A percentile compares a stretch with the other conserved stretches of the same genome.
Evolutionary conservation across 345 rosid genomes (phyloP).

Genomic region (Citrus mangshanensis): DNA sequence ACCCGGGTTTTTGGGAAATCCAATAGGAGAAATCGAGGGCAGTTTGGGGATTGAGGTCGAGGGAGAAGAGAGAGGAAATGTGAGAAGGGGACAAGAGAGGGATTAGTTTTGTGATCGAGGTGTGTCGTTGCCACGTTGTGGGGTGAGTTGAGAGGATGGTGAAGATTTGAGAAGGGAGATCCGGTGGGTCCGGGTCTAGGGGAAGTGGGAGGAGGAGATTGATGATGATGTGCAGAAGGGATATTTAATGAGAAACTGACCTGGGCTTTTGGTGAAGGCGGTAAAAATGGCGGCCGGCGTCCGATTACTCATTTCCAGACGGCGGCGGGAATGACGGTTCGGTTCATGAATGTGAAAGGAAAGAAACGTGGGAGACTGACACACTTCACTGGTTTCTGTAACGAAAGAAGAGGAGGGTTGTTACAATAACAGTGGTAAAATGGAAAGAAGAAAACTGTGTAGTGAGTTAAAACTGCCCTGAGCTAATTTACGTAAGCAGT

Average conservation of each 20-base stretch:
- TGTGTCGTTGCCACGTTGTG: slow-evolving; percentile 49
- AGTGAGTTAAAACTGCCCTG: too few species aligned
- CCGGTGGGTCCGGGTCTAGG: slow-evolving; percentile 22
- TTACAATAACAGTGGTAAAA: background rate
- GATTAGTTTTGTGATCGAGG: slow-evolving; percentile 34
- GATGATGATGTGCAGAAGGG: slow-evolving; percentile 16
- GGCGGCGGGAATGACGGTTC: slow-evolving; percentile 4
- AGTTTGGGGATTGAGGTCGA: slow-evolving; percentile 42
- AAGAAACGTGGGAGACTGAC: too few species aligned
- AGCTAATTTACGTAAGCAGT: too few species aligned
- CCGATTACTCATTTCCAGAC: slow-evolving; percentile 23
- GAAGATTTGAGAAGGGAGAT: slow-evolving; percentile 37
- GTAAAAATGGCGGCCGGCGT: slow-evolving; percentile 4
- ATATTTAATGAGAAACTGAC: slow-evolving; percentile 12
- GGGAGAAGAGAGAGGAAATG: slow-evolving; percentile 41
- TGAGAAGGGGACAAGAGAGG: slow-evolving; percentile 45
- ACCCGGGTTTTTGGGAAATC: slow-evolving; percentile 42
- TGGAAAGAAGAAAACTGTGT: too few species aligned
- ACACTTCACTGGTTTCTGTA: background rate
- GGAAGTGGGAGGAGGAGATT: slow-evolving; percentile 15
- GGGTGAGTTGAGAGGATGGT: slow-evolving; percentile 46
- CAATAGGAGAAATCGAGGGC: slow-evolving; percentile 57
- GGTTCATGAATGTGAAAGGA: background rate
- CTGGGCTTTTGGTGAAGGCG: background rate
- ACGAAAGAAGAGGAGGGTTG: background rate